Base-by-base conservation (phyloP, 345 rosid genomes). In the Euphorbia lathyris region DNA sequence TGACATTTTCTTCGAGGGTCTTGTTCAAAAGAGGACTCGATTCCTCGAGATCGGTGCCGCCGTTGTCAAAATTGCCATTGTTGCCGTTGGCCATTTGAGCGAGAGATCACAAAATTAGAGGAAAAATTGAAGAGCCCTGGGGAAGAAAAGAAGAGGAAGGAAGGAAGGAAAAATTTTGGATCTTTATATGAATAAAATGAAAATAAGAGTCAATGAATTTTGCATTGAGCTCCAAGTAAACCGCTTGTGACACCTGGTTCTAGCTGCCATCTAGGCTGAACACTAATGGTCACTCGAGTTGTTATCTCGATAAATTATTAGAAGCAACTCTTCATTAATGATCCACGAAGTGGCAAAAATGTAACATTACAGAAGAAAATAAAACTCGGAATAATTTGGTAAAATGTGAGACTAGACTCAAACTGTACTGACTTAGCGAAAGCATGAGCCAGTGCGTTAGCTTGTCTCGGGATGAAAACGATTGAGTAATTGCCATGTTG, bases 1-100 rank as follows among this genome's bases (percentile, higher is more conserved):
- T 67, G 58, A 76, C 83, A 9, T 66, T 74, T 43, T 66, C 83
- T 17, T 75, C 72, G 40, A 27, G 61, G 52, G 20, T 70, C 43
- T 82, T 77, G 80, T 26, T 68, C 86, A 94, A 74, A 25, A 94
- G 93, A 74, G 97, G 97, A 67, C 85, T 87, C 27, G 89, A 82
- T 82, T 91, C 97, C 45, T 83, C 75, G 14, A 75, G 73, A 17
- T 80, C 77, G 63, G 67, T 58, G 76, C 65, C 36, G 53, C 57
- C 65, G 66, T 66, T 67, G 52, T 69, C 61, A 43, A 45, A 45
- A 45, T 40, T 67, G 51, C 38, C 58, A 68, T 71, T 29, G 70
- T 45, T 64, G 68, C 77, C 67, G 71, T 22, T 66, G 36, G 85
- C 88, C 96, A 90, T 90, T 63, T 0, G 32, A 29, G 47, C 29